Conservation (phyloP, 176 grass and related monocot genomes). For the Cocos nucifera region DNA sequence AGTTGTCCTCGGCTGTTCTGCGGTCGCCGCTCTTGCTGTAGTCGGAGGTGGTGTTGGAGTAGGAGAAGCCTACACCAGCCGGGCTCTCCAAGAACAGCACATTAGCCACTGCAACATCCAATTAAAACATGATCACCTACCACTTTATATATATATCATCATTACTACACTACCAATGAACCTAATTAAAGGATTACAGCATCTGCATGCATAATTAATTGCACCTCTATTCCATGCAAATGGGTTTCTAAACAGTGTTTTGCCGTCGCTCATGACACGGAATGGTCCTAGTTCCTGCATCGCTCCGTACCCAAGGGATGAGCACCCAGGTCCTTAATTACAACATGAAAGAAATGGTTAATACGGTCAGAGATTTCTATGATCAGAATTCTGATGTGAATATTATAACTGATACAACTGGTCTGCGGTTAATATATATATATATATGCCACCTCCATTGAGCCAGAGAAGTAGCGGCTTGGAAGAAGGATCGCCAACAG, state of each 20-base stretch:
- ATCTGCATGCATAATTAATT: neutral
- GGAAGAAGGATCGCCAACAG: constrained; percentile 9
- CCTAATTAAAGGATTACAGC: too few species aligned
- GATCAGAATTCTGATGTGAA: neutral
- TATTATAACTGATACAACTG: neutral
- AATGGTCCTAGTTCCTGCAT: constrained; percentile 93
- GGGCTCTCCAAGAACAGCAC: constrained; percentile 94
- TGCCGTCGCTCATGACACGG: constrained; percentile 76
- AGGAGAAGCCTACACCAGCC: constrained; percentile 82
- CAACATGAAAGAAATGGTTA: neutral
- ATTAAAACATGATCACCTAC: neutral
- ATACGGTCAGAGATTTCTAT: neutral
- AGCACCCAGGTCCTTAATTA: constrained; percentile 56
- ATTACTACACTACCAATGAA: neutral
- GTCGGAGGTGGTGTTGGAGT: constrained; percentile 86
- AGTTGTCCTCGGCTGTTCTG: constrained; percentile 50
- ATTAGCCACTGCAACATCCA: constrained; percentile 42
- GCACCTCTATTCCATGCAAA: constrained; percentile 74
- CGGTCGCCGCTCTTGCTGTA: constrained; percentile 47
- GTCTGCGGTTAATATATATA: neutral
- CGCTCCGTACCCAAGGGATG: constrained; percentile 79
- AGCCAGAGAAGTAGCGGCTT: constrained; percentile 84
- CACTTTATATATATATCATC: neutral
- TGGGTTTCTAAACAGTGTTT: constrained; percentile 63
- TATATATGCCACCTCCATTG: constrained; percentile 43